Evolutionary conservation across 2,329 filamentous ascomycete genomes (phyloP).

Genomic region (Aspergillus candidus): DNA sequence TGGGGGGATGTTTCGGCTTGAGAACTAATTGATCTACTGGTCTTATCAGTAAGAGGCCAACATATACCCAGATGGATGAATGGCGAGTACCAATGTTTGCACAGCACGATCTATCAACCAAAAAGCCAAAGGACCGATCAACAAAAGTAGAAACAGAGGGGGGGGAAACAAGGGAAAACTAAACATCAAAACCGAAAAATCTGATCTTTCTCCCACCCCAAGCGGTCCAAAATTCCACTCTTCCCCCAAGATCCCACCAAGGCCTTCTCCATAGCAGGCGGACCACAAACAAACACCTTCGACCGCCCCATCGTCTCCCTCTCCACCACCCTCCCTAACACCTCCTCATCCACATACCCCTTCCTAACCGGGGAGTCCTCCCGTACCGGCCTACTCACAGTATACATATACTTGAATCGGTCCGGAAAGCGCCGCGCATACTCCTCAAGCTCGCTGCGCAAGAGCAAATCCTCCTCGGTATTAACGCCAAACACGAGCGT

Average conservation of each 20-base stretch:
- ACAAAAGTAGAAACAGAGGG: too few relatives aligned
- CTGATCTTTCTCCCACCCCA: too few relatives aligned
- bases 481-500: conserved; percentile 63
- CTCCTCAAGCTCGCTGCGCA: conserved; percentile 51
- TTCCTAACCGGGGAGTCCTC: conserved; percentile 41
- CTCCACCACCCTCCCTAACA: conserved; percentile 49
- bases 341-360: conserved; percentile 53
- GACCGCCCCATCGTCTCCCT: conserved; percentile 34
- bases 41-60: too few relatives aligned
- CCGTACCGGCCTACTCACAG: conserved; percentile 42
- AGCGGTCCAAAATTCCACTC: conserved; percentile 48
- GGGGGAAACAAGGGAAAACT: too few relatives aligned
- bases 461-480: conserved; percentile 55
- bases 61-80: too few relatives aligned
- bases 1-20: conserved; percentile 38
- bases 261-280: conserved; percentile 57
- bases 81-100: too few relatives aligned
- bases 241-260: conserved; percentile 27
- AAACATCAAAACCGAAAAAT: too few relatives aligned
- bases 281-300: conserved; percentile 65
- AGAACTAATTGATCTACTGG: too few relatives aligned
- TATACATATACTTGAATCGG: conserved; percentile 54
- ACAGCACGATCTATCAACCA: neutral
- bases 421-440: conserved; percentile 47
- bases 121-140: too few relatives aligned